Evolutionary conservation across 176 grass and related monocot genomes (phyloP), one percentile per base, ranked within the genome.

Genomic region (Eragrostis curvula): DNA sequence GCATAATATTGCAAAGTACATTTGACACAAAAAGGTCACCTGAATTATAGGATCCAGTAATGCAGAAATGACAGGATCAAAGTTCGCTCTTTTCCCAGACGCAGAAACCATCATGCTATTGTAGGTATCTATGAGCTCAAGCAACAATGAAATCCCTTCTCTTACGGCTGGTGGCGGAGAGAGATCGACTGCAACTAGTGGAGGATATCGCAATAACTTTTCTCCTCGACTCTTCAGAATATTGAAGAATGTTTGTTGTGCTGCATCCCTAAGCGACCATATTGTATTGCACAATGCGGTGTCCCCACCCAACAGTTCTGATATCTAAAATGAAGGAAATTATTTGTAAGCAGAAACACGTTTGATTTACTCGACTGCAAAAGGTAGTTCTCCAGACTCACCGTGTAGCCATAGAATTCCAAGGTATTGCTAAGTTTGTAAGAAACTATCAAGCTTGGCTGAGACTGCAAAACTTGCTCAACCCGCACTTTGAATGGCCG

Each of bases 401-500:
- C 96, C 51, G 87, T 98, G 65, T 91, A 93, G 70, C 82, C 85
- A 79, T 98, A 98, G 72, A 98, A 98, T 68, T 98, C 96, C 82
- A 98, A 85, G 53, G 96, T 98, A 83, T 98, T 98, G 66, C 84
- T 91, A 84, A 96, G 89, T 81, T 88, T 98, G 83, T 90, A 98
- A 63, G 93, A 98, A 79, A 98, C 71, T 72, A 93, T 84, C 48
- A 98, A 80, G 80, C 75, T 93, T 89, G 90, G 93, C 49, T 98
- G 96, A 77, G 96, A 96, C 73, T 98, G 96, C 76, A 98, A 77
- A 85, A 98, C 96, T 90, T 98, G 96, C 49, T 98, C 96, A 61
- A 98, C 96, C 88, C 96, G 78, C 78, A 98, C 87, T 91, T 95
- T 98, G 86, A 98, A 98, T 56, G 96, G 96, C 78, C 96, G 85